Base-by-base conservation (phyloP, 2,329 filamentous ascomycete genomes). In the Lachnellula suecica region DNA sequence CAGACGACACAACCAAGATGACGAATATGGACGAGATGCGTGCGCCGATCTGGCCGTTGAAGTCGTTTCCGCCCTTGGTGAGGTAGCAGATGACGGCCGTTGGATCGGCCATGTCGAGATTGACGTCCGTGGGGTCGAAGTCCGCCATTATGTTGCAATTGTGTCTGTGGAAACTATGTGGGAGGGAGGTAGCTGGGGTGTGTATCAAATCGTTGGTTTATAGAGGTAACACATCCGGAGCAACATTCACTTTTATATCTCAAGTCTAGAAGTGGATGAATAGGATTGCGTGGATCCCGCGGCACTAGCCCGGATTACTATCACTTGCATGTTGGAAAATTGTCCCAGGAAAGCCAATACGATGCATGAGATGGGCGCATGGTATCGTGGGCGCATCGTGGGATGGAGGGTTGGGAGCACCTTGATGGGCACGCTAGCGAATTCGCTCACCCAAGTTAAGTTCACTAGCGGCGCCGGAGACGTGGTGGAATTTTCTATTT, bases 1-100 rank as follows among this genome's bases (percentile, higher is more conserved):
- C 62, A 0, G 74, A 66, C 1, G 82, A 88, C 10, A 82, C 82
- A 43, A 87, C 64, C 38, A 90, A 71, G 58, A 92, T 89, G 58
- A 91, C 87, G 64, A 91, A 91, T 56, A 92, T 79, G 24, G 88
- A 78, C 2, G 85, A 88, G 61, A 92, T 77, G 10, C 88, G 82
- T 34, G 85, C 70, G 20, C 86, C 87, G 47, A 89, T 75, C 4
- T 66, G 70, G 20, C 81, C 80, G 58, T 82, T 71, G 59, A 83
- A 83, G 19, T 82, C 75, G 59, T 82, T 83, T 1, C 60, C 66
- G 2, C 65, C 67, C 2, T 62, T 52, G 10, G 71, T 66, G 17
- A 83, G 61, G 63, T 75, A 81, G 63, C 81, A 84, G 59, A 80
- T 68, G 41, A 84, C 65, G 2, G 73, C 64, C 3, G 60, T 61